Percentiles rank a stretch among this genome's conserved stretches.
phyloP scores from a whole-genome alignment of 345 rosid genomes.

The Heritiera fomes region DNA sequence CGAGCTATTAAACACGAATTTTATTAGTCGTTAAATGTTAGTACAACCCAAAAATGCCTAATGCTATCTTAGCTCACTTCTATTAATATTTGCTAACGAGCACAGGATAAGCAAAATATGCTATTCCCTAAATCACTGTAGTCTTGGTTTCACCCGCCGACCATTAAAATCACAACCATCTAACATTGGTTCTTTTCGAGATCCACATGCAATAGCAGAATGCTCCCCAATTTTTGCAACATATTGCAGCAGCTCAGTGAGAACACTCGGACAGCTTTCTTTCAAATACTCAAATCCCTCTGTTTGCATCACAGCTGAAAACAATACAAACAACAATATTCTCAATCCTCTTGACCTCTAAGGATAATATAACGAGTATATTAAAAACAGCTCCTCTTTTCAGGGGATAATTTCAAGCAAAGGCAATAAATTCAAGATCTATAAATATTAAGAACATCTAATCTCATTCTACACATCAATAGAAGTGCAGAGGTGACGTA shows the following conservation, averaged over 20 bases:
- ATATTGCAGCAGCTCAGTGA: slow-evolving; percentile 57
- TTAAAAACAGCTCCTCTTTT: not conserved
- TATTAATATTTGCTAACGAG: not conserved
- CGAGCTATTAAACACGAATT: slow-evolving; percentile 12
- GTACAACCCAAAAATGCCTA: slow-evolving; percentile 34
- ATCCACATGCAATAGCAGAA: slow-evolving; percentile 45
- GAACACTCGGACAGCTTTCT: slow-evolving; percentile 58
- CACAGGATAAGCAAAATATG: not conserved
- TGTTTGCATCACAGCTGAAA: slow-evolving; percentile 74
- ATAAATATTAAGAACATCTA: not conserved
- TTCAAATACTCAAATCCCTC: slow-evolving; percentile 70
- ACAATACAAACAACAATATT: slow-evolving; percentile 13
- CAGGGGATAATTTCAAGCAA: not conserved
- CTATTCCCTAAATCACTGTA: slow-evolving; percentile 41
- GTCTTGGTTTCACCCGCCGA: slow-evolving; percentile 74
- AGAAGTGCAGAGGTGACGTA: not conserved
- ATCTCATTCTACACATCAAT: not conserved
- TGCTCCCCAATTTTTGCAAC: slow-evolving; percentile 63
- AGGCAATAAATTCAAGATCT: not conserved
- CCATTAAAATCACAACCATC: slow-evolving; percentile 64
- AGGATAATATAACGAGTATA: not conserved
- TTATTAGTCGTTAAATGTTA: slow-evolving; percentile 9
- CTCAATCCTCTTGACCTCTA: not conserved
- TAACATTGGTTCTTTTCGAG: slow-evolving; percentile 38
- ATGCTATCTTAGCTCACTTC: slow-evolving; percentile 22